Percentiles rank a stretch among this genome's conserved stretches.
Conservation (phyloP, 2,329 filamentous ascomycete species). For the Rhytidhysteron rufulum region DNA sequence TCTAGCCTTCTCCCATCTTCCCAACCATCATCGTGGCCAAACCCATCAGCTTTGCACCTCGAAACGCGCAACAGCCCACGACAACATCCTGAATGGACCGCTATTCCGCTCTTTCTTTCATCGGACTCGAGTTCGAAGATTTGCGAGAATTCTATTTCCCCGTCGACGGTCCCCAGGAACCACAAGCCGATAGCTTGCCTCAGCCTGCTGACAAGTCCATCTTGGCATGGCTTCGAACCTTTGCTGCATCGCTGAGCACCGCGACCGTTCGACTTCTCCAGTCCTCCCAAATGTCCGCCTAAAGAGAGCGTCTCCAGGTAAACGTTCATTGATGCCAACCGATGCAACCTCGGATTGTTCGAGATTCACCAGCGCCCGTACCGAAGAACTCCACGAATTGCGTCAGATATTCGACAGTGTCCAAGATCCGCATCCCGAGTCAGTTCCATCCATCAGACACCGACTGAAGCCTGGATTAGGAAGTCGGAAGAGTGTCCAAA, state of each 20-base stretch:
- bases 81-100: too few species aligned
- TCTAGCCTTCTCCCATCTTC: too few species aligned
- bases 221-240: slow-evolving; percentile 10
- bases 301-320: slow-evolving; percentile 22
- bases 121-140: too few species aligned
- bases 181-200: too few species aligned
- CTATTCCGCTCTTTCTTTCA: too few species aligned
- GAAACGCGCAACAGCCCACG: too few species aligned
- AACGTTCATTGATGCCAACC: slow-evolving; percentile 21
- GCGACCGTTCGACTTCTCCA: slow-evolving; percentile 22
- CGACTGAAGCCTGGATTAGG: slow-evolving; percentile 3
- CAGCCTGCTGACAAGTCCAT: too few species aligned
- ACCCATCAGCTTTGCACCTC: too few species aligned
- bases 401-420: slow-evolving; percentile 31
- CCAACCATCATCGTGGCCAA: too few species aligned
- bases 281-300: slow-evolving; percentile 30
- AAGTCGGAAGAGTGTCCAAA: slow-evolving; percentile 30
- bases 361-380: slow-evolving; percentile 25
- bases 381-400: slow-evolving; percentile 30
- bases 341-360: slow-evolving; percentile 16
- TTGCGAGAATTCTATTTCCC: too few species aligned
- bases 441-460: neutral
- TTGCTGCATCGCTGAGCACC: slow-evolving; percentile 30
- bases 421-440: slow-evolving; percentile 6
- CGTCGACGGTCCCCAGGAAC: too few species aligned